Conservation (phyloP, 139 green algal species). For the Picochlorum sp. region DNA sequence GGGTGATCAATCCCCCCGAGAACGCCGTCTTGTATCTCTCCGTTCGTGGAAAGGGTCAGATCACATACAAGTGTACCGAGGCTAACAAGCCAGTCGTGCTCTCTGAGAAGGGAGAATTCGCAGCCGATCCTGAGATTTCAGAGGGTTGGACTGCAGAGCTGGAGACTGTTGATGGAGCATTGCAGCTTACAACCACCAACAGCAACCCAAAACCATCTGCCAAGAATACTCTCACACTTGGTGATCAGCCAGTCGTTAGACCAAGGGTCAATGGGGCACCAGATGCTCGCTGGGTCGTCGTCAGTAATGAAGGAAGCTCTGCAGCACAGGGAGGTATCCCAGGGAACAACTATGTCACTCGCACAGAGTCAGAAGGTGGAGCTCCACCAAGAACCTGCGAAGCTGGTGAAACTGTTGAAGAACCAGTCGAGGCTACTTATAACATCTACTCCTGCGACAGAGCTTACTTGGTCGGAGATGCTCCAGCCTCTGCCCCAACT, state of each 20-base stretch:
- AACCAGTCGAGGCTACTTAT: background rate
- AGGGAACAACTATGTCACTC: slow-evolving; percentile 1
- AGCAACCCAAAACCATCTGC: background rate
- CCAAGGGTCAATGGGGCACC: background rate
- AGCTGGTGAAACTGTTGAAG: background rate
- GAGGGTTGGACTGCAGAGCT: background rate
- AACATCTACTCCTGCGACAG: slow-evolving; percentile 12
- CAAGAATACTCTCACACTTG: background rate
- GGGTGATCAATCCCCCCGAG: background rate
- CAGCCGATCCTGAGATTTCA: background rate
- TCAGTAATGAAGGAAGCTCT: background rate
- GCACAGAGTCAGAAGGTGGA: background rate
- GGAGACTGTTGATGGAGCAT: background rate
- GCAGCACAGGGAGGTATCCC: background rate
- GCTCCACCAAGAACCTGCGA: slow-evolving; percentile 1
- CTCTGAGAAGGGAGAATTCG: background rate
- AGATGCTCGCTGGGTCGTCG: slow-evolving; percentile 2
- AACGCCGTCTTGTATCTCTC: background rate
- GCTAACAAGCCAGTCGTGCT: background rate
- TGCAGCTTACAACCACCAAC: background rate
- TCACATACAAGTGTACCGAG: background rate
- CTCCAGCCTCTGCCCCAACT: background rate
- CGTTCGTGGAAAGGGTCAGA: background rate
- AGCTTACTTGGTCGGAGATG: slow-evolving; percentile 2
- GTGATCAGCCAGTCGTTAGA: background rate